Percentiles rank a stretch among this genome's conserved stretches.
phyloP scores from a whole-genome alignment of 257 asterid species.

The Scutellaria minor region DNA sequence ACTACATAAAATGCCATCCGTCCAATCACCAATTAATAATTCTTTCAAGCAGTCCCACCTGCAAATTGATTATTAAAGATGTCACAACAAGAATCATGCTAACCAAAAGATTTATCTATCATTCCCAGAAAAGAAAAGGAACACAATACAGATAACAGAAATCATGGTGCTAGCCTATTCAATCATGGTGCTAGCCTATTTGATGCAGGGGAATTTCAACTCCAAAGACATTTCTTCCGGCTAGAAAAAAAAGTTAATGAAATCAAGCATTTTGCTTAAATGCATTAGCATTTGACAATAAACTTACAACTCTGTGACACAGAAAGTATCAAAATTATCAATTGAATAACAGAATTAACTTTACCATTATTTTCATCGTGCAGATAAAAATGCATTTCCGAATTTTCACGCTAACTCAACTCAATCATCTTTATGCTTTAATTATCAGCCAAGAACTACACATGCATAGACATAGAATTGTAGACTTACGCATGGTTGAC shows the following conservation, averaged over 20 bases:
- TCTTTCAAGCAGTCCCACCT: constrained; percentile 96
- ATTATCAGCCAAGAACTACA: background rate
- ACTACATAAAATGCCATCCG: constrained; percentile 82
- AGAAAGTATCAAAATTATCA: background rate
- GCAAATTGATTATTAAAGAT: constrained; percentile 36
- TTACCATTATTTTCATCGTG: background rate
- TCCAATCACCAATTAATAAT: constrained; percentile 82
- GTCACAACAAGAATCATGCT: constrained; percentile 21
- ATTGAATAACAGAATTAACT: background rate
- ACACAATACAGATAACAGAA: background rate
- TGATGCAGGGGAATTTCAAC: background rate
- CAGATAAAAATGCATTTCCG: background rate
- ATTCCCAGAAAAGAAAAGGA: background rate
- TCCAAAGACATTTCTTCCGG: background rate
- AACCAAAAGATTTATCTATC: background rate
- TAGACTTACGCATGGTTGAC: constrained; percentile 79
- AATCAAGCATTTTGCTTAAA: constrained; percentile 12
- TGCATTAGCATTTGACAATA: background rate
- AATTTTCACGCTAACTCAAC: constrained; percentile 14
- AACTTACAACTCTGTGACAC: background rate
- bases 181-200: background rate
- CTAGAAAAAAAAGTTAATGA: background rate
- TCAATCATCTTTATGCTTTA: background rate
- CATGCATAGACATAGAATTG: constrained; percentile 19
- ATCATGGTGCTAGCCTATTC: background rate